These are phyloP conservation scores for Arthrobotrys conoides DNA, from an alignment of 2,329 filamentous ascomycete genomes.

Conservation along the genomic window DNA sequence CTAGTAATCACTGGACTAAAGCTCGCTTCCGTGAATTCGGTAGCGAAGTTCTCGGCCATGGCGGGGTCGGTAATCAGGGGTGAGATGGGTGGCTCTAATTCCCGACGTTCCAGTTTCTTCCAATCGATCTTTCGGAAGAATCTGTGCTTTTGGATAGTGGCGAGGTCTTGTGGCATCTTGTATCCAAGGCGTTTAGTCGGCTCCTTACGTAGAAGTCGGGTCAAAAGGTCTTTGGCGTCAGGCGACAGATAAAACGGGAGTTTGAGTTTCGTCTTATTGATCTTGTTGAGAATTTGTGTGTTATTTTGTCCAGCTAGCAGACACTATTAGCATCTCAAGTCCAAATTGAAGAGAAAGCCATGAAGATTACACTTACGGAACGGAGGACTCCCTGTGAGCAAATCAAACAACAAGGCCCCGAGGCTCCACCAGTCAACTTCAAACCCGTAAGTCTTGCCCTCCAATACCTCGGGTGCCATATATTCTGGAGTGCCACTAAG, in stretches of 20 bases:
- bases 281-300: conserved; percentile 95
- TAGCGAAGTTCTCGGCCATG: conserved; percentile 93
- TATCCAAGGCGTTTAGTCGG: conserved; percentile 89
- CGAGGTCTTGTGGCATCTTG: conserved; percentile 89
- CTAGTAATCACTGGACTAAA: conserved; percentile 78
- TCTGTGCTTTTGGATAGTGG: conserved; percentile 87
- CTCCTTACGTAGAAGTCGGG: conserved; percentile 89
- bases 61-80: conserved; percentile 96
- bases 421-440: conserved; percentile 99
- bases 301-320: conserved; percentile 79
- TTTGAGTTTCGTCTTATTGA: conserved; percentile 89
- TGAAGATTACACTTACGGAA: conserved; percentile 70
- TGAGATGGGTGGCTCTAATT: conserved; percentile 88
- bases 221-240: conserved; percentile 94
- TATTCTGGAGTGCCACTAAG: conserved; percentile 97
- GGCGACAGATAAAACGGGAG: conserved; percentile 91
- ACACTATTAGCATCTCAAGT: conserved; percentile 66
- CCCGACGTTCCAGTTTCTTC: conserved; percentile 84
- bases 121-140: conserved; percentile 99
- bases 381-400: conserved; percentile 91
- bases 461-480: conserved; percentile 97
- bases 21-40: conserved; percentile 89
- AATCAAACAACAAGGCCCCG: conserved; percentile 89
- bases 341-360: background rate
- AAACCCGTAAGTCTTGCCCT: conserved; percentile 87